Evolutionary conservation across 176 grass and related monocot species (phyloP), one percentile per base, ranked within the genome.

Genomic region (Oryza coarctata): DNA sequence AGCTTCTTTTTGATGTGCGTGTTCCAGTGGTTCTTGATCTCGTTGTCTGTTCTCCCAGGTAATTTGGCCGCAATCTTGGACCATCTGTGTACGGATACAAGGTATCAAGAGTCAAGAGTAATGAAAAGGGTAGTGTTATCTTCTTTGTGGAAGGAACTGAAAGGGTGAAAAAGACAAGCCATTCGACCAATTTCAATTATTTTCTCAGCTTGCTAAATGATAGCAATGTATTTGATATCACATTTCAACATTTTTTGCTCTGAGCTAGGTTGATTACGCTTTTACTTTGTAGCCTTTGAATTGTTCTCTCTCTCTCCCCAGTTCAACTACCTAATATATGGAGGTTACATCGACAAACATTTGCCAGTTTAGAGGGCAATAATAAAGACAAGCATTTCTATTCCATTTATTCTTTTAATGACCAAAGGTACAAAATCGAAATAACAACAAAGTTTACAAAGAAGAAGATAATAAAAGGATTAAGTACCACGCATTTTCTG

Each of bases 21-120:
- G 75, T 97, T 97, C 94, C 94, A 97, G 68, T 97, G 86, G 71
- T 97, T 97, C 86, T 97, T 97, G 76, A 97, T 97, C 74, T 97
- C 94, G 34, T 97, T 97, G 40, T 94, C 92, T 1, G 93, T 95
- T 71, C 93, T 74, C 17, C 93, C 93, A 3, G 93, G 93, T 84
- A 95, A 74, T 45, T 81, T 90, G n/a, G 93, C 68, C 45, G 93
- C 93, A 65, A 95, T 95, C 70, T 90, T 90, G 36, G 93, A 95
- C 90, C 90, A 95, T 89, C 93, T 95, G 78, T 15, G 8, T 44
- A 78, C 2, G 30, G 17, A 49, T 39, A 13, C 18, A 72, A 78
- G 7, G 6, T 22, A 70, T 50, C 26, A 87, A 20, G 20, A 55
- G 6, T 55, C 13, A 52, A 52, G 79, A 83, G 31, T 45, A 9